Evolutionary conservation across 2,329 filamentous ascomycete genomes (phyloP).

Genomic region (Venturia effusa): DNA sequence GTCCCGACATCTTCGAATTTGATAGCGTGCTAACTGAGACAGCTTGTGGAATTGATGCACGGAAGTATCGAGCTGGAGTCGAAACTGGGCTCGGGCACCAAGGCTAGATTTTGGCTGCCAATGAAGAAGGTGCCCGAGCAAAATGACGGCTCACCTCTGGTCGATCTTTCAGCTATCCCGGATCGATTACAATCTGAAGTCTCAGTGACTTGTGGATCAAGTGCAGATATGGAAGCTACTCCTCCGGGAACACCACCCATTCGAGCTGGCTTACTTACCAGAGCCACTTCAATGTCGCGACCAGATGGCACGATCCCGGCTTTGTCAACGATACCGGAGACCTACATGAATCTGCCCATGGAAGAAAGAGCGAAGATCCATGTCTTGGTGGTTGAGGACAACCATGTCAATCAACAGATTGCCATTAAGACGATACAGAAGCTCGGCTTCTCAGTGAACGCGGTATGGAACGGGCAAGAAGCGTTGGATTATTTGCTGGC

Average conservation of each 20-base stretch:
- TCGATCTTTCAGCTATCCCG: conserved; percentile 54
- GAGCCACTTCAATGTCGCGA: not conserved
- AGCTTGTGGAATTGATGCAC: conserved; percentile 64
- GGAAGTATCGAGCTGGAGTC: conserved; percentile 64
- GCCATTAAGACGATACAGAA: conserved; percentile 11
- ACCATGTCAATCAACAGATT: conserved; percentile 23
- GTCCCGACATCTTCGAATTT: not conserved
- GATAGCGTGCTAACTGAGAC: not conserved
- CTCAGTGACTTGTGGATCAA: conserved; percentile 50
- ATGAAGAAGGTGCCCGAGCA: conserved; percentile 59
- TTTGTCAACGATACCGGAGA: conserved; percentile 12
- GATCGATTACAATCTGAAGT: conserved; percentile 50
- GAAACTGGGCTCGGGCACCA: conserved; percentile 55
- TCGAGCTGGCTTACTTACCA: not conserved
- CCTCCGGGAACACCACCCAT: conserved; percentile 26
- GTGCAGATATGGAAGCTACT: conserved; percentile 42
- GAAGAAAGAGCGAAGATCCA: conserved; percentile 53
- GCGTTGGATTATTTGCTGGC: conserved; percentile 59
- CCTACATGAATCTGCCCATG: conserved; percentile 37
- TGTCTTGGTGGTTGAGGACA: conserved; percentile 73
- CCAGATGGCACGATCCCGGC: not conserved
- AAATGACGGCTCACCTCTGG: conserved; percentile 38
- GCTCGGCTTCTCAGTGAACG: conserved; percentile 9
- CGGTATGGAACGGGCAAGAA: conserved; percentile 31
- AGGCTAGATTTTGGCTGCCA: conserved; percentile 65